phyloP scores from a whole-genome alignment of 805 yeast species.

The Saccharomycopsis fodiens region DNA sequence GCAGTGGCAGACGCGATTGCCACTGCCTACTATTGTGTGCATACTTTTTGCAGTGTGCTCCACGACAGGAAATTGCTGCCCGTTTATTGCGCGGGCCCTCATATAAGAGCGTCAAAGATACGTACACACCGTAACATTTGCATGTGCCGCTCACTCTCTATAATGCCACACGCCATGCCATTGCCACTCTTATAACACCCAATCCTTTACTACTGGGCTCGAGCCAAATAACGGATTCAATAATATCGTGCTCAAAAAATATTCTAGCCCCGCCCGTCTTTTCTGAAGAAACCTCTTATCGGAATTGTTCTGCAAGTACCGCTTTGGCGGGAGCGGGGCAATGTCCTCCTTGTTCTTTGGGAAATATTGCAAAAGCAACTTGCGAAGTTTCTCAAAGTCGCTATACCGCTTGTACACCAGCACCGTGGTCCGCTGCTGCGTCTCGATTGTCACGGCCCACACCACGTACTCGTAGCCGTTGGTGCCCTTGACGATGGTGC shows the following conservation, averaged over 20 bases:
- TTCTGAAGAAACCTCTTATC: slow-evolving; percentile 12
- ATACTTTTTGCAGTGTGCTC: too few relatives aligned
- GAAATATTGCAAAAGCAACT: slow-evolving; percentile 13
- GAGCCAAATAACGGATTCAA: slow-evolving; percentile 17
- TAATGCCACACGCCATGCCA: too few relatives aligned
- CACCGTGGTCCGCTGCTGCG: slow-evolving; percentile 12
- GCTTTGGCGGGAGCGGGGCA: slow-evolving; percentile 16
- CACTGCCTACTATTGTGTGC: too few relatives aligned
- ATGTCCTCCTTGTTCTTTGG: slow-evolving; percentile 17
- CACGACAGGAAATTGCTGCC: too few relatives aligned
- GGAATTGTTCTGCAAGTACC: slow-evolving; percentile 14
- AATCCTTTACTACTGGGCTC: slow-evolving; percentile 17
- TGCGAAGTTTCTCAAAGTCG: slow-evolving; percentile 17
- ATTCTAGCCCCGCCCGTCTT: slow-evolving; percentile 18
- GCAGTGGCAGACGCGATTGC: too few relatives aligned
- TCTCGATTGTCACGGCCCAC: slow-evolving; percentile 19
- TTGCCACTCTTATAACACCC: not conserved
- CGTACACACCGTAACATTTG: too few relatives aligned
- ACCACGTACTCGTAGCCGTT: slow-evolving; percentile 13
- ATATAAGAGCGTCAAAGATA: too few relatives aligned
- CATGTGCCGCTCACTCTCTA: too few relatives aligned
- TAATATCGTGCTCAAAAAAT: slow-evolving; percentile 15
- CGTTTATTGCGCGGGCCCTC: too few relatives aligned
- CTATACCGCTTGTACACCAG: slow-evolving; percentile 18
- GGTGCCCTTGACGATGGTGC: slow-evolving; percentile 18